A percentile compares a stretch with the other conserved stretches of the same genome.
Conservation (phyloP, 1,139 yeast genomes). For the Saccharomycopsis hybrid region DNA sequence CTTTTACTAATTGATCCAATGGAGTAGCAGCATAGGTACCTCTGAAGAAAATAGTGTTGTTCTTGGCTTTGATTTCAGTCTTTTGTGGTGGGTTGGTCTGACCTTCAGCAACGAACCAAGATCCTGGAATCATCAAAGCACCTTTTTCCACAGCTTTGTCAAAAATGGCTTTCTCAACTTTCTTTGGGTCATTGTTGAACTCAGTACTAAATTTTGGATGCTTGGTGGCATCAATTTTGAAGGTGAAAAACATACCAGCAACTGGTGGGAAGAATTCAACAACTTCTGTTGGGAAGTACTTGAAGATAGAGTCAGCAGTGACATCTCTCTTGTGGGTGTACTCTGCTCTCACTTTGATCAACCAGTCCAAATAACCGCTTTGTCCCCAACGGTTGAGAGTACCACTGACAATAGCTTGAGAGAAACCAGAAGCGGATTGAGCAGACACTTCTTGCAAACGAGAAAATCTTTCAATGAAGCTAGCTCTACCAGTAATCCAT, state of each 20-base stretch:
- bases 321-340: slow-evolving; percentile 72
- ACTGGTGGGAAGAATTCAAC: slow-evolving; percentile 46
- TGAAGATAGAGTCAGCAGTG: slow-evolving; percentile 46
- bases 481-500: slow-evolving; percentile 77
- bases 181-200: slow-evolving; percentile 39
- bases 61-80: slow-evolving; percentile 31
- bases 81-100: slow-evolving; percentile 42
- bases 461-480: slow-evolving; percentile 57
- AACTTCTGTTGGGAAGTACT: slow-evolving; percentile 41
- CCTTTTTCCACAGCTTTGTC: slow-evolving; percentile 45
- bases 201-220: slow-evolving; percentile 49
- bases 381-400: slow-evolving; percentile 68
- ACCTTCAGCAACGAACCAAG: slow-evolving; percentile 48
- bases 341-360: slow-evolving; percentile 74
- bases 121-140: slow-evolving; percentile 53
- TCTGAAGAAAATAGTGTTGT: slow-evolving; percentile 43
- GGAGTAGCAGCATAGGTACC: slow-evolving; percentile 69
- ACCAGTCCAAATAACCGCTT: slow-evolving; percentile 77
- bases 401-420: slow-evolving; percentile 64
- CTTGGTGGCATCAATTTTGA: slow-evolving; percentile 46
- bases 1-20: slow-evolving; percentile 44
- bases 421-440: slow-evolving; percentile 78
- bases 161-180: slow-evolving; percentile 44
- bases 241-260: slow-evolving; percentile 63
- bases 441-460: slow-evolving; percentile 81